phyloP scores from a whole-genome alignment of 2,329 filamentous ascomycete species.

The Diaporthe amygdali region DNA sequence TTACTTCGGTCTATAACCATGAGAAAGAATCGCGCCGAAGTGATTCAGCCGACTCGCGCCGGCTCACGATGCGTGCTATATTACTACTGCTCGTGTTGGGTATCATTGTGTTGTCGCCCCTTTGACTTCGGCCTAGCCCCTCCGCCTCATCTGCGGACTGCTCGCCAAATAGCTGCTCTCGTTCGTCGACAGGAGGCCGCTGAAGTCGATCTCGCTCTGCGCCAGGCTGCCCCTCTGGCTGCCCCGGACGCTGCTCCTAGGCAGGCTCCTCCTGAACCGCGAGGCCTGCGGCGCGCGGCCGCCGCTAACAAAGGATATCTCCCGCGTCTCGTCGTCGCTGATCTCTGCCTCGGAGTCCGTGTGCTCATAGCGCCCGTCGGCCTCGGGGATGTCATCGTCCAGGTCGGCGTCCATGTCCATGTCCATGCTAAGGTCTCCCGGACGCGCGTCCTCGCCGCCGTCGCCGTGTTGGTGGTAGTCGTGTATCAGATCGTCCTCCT shows the following conservation, averaged over 20 bases:
- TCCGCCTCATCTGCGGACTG: constrained; percentile 54
- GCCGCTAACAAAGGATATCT: constrained; percentile 33
- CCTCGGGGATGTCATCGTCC: constrained; percentile 74
- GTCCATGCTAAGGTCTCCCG: constrained; percentile 35
- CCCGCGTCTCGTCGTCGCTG: constrained; percentile 44
- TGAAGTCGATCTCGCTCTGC: constrained; percentile 57
- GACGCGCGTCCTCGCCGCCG: constrained; percentile 29
- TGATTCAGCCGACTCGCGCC: neutral
- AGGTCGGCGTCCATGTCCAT: constrained; percentile 72
- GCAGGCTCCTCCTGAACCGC: constrained; percentile 23
- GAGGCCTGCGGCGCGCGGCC: constrained; percentile 21
- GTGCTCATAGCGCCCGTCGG: constrained; percentile 72
- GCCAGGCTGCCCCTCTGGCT: constrained; percentile 36
- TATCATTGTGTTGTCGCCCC: constrained; percentile 8
- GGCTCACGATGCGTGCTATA: neutral
- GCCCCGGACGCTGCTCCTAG: constrained; percentile 25
- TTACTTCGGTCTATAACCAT: neutral
- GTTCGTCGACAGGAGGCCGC: constrained; percentile 59
- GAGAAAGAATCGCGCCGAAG: neutral
- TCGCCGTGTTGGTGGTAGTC: constrained; percentile 34
- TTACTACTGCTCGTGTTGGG: neutral
- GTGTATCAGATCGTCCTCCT: constrained; percentile 63
- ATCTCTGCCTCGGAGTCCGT: constrained; percentile 75
- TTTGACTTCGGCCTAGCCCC: neutral
- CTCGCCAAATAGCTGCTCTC: constrained; percentile 63